Evolutionary conservation across 148 eudicot species (phyloP), one percentile per base, ranked within the genome.

Genomic region (Linanthus parryae): DNA sequence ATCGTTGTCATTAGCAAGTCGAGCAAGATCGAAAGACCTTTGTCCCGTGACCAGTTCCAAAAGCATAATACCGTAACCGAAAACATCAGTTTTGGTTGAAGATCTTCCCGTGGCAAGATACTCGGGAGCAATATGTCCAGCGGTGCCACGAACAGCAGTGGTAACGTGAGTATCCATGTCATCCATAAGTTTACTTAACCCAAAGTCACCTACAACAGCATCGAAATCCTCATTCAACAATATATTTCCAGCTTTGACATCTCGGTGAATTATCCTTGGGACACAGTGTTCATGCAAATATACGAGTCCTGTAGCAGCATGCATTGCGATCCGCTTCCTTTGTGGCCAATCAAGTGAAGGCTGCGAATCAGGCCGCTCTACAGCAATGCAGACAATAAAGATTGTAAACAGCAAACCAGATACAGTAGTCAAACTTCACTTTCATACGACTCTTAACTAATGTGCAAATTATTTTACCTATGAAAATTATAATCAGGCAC

Each of bases 91-190:
- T 57, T 81, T 81, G 52, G 76, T 82, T 5, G 82, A 76, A 47
- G 80, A 81, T 48, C 66, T 77, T 7, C 87, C 82, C 3, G 77
- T 65, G 51, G 80, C 73, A 11, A 81, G 62, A 58, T 81, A 81
- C 54, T 81, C 87, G 0, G 83, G 87, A 17, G 87, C 87, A 46
- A 81, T 77, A 48, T 81, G 87, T 15, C 87, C 87, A 17, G 77
- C 71, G 3, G 83, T 81, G 28, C 87, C 87, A 23, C 71, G 70
- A 36, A 81, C 83, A 27, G 75, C 75, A 17, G 87, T 81, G 17
- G 82, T 77, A 28, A 81, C 80, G 60, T 81, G 87, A 37, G 87
- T 77, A 56, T 73, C 87, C 61, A 68, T 81, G 64, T 58, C 76
- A 61, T 73, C 77, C 82, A 77, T 76, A 35, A 76, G 80, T 48